Evolutionary conservation across 352 stramenopile genomes (phyloP), one percentile per base, ranked within the genome.

Genomic region (Pythium oligandrum): DNA sequence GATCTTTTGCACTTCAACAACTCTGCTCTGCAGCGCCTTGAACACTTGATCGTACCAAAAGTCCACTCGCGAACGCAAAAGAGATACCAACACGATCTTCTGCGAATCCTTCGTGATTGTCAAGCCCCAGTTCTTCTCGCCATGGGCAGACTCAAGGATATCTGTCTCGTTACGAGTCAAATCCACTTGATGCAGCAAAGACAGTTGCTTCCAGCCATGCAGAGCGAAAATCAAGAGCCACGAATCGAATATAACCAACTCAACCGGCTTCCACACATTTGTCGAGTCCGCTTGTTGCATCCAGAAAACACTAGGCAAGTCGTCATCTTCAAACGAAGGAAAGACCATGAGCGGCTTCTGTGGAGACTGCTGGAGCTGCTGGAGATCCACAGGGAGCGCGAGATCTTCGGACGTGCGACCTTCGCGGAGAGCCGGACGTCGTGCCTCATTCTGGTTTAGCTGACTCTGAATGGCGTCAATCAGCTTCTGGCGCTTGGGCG

Each of bases 41-140:
- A 57, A 75, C 33, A 83, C 63, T 65, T 80, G 68, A 61, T 83
- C 73, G 61, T 68, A 83, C 73, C 70, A 83, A 48, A 73, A 83
- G 33, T 83, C 73, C 36, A 83, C 73, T 55, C 73, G 68, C 31
- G 68, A 69, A 44, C 73, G 53, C 39, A 73, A 75, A 44, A 70
- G 73, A 3, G 72, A 73, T 50, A 78, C 60, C 1, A 83, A 44
- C 4, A 54, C 63, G 8, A 70, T 44, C 10, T 26, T 40, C 10
- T 26, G 12, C 33, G 17, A 38, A 36, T 34, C 46, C 32, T 34
- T 49, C 2, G 55, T 64, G 48, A 83, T 49, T 2, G 75, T 47
- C 48, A 83, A 61, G 30, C 57, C 67, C 73, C 70, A 80, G 48
- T 83, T 63, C 34, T 76, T 66, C 1, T 74, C 54, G 32, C 53